Conservation (phyloP, 192 early-diverging fungal genomes). For the Gigaspora rosea region DNA sequence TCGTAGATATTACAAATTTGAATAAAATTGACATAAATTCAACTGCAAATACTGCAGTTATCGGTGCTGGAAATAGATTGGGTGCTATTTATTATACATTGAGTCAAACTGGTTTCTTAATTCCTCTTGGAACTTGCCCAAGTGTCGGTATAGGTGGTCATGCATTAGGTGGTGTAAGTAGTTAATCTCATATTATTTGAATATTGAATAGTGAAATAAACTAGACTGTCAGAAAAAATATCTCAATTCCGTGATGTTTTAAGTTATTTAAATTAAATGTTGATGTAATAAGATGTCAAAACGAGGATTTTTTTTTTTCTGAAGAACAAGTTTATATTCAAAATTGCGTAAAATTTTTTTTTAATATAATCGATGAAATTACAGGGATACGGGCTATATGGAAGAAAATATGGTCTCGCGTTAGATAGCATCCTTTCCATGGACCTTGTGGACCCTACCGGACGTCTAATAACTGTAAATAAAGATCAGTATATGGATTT, state of each 20-base stretch:
- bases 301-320: background rate
- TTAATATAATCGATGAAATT: background rate
- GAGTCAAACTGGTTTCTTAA: conserved; percentile 1
- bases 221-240: background rate
- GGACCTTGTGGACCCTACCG: conserved; percentile 48
- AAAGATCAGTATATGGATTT: conserved; percentile 50
- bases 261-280: background rate
- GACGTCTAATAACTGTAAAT: conserved; percentile 47
- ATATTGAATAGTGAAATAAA: background rate
- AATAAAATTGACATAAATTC: conserved; percentile 29
- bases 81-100: conserved; percentile 53
- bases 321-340: background rate
- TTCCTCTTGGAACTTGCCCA: conserved; percentile 60
- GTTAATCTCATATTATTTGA: background rate
- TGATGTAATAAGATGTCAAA: no score
- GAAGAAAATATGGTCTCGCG: conserved; percentile 54
- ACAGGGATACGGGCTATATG: conserved; percentile 48
- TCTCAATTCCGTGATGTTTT: background rate
- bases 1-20: conserved; percentile 52
- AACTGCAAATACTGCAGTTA: conserved; percentile 40
- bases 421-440: conserved; percentile 52
- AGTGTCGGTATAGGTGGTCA: conserved; percentile 63
- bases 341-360: background rate
- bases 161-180: conserved; percentile 50
- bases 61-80: conserved; percentile 55